These are phyloP conservation scores for Phytophthora niederhauseri DNA, from an alignment of 352 stramenopile species.

Conservation along the genomic window DNA sequence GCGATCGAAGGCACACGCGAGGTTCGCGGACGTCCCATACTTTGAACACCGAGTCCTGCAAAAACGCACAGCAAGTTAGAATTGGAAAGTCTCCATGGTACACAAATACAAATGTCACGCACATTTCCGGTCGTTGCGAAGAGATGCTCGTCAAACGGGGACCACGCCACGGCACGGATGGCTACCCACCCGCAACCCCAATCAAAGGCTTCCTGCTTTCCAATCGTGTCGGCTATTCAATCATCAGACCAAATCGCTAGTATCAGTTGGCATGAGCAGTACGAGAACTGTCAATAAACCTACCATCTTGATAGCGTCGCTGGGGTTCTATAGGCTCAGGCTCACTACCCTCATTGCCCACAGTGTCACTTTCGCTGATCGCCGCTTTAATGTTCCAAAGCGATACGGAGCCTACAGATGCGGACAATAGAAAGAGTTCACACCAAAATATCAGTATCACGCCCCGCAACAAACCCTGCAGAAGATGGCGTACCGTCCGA, in stretches of 20 bases:
- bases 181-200: slow-evolving; percentile 87
- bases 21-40: slow-evolving; percentile 87
- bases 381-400: slow-evolving; percentile 79
- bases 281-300: not conserved
- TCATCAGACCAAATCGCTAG: slow-evolving; percentile 17
- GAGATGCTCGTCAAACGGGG: slow-evolving; percentile 82
- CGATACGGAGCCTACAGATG: slow-evolving; percentile 61
- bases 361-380: slow-evolving; percentile 14
- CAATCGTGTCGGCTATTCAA: slow-evolving; percentile 70
- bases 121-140: slow-evolving; percentile 89
- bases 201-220: slow-evolving; percentile 84
- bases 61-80: not conserved
- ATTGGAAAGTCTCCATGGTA: not conserved
- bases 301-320: slow-evolving; percentile 83
- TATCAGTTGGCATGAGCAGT: not conserved
- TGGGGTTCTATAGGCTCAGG: slow-evolving; percentile 62
- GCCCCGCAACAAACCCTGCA: not conserved
- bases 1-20: slow-evolving; percentile 74
- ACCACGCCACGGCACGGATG: slow-evolving; percentile 80
- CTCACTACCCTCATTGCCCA: not conserved
- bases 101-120: slow-evolving; percentile 18
- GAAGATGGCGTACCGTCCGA: slow-evolving; percentile 59
- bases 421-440: not conserved
- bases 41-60: slow-evolving; percentile 82
- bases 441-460: slow-evolving; percentile 15